Evolutionary conservation across 306 rosid species (phyloP).

Genomic region (Lotus japonicus): DNA sequence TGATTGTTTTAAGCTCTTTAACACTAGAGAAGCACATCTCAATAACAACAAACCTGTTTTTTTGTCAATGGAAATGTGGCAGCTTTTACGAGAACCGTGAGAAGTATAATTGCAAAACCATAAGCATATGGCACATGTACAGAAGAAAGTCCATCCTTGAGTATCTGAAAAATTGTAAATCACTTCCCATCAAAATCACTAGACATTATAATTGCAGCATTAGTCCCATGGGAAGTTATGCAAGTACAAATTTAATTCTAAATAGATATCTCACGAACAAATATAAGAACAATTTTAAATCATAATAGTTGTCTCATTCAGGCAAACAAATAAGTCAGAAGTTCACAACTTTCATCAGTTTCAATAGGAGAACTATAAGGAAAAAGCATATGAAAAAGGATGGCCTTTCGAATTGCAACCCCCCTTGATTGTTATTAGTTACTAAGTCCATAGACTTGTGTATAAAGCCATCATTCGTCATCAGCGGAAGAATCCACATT

Average conservation of each 20-base stretch:
- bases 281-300: not conserved
- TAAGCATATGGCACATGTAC: slow-evolving; percentile 82
- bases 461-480: not conserved
- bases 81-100: slow-evolving; percentile 79
- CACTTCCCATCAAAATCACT: not conserved
- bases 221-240: not conserved
- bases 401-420: not conserved
- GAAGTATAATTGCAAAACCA: slow-evolving; percentile 94
- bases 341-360: not conserved
- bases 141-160: slow-evolving; percentile 78
- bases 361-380: not conserved
- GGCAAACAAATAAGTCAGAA: not conserved
- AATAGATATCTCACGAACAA: not conserved
- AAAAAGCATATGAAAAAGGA: not conserved
- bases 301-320: not conserved
- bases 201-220: not conserved
- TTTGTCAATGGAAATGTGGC: slow-evolving; percentile 82
- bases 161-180: slow-evolving; percentile 43
- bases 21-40: not conserved
- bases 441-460: not conserved
- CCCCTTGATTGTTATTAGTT: not conserved
- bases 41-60: slow-evolving; percentile 57
- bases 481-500: not conserved
- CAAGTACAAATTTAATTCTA: not conserved
- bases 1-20: slow-evolving; percentile 6